Conservation (phyloP, 2,329 filamentous ascomycete species). For the Coniochaeta prunicola region DNA sequence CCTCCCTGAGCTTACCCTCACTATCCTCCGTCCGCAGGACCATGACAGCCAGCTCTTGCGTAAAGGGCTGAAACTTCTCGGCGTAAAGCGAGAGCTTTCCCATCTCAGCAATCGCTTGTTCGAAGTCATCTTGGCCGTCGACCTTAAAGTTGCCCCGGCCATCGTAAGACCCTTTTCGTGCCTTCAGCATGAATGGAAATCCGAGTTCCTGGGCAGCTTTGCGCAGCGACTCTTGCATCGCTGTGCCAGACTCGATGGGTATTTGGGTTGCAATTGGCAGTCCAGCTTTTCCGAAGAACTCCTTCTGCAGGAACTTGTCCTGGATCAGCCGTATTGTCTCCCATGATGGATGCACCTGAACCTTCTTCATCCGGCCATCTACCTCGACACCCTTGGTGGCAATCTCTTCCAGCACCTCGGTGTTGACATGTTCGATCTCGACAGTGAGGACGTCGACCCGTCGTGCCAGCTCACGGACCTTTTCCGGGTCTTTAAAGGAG, state of each 20-base stretch:
- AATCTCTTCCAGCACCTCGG: conserved; percentile 80
- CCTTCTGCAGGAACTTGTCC: conserved; percentile 88
- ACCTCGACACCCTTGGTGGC: conserved; percentile 55
- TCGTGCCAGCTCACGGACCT: conserved; percentile 72
- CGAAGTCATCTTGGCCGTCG: conserved; percentile 35
- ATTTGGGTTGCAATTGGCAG: conserved; percentile 69
- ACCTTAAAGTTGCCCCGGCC: conserved; percentile 64
- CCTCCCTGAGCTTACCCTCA: conserved; percentile 36
- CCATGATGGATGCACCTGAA: conserved; percentile 74
- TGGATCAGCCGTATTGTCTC: conserved; percentile 82
- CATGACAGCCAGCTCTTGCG: conserved; percentile 86
- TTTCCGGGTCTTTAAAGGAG: conserved; percentile 77
- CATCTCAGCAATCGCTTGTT: conserved; percentile 62
- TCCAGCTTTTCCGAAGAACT: conserved; percentile 60
- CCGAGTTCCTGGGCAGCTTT: conserved; percentile 59
- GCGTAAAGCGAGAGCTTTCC: conserved; percentile 71
- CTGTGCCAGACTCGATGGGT: conserved; percentile 49
- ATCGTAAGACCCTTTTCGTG: conserved; percentile 84
- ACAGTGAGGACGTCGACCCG: conserved; percentile 78
- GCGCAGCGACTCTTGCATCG: conserved; percentile 52
- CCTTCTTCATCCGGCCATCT: conserved; percentile 33
- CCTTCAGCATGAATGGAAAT: conserved; percentile 89
- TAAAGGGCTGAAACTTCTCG: conserved; percentile 83
- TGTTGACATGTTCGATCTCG: conserved; percentile 93
- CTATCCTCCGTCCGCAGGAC: conserved; percentile 80